These are phyloP conservation scores for Fallopia convolvulus DNA, from an alignment of 148 eudicot genomes.

Conservation along the genomic window DNA sequence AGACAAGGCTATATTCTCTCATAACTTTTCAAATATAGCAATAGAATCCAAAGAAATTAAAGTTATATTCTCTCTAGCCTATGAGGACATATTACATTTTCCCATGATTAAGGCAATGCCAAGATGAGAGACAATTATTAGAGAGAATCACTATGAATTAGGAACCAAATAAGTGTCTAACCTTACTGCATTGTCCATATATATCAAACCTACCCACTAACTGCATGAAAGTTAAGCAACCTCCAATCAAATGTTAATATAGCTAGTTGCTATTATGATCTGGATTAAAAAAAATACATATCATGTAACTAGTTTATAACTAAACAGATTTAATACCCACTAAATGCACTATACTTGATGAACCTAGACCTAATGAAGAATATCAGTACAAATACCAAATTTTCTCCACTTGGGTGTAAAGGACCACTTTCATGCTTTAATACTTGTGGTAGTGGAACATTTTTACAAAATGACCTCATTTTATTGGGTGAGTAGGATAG, in stretches of 20 bases:
- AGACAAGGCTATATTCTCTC: background rate
- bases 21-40: no score
- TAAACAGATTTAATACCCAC: background rate
- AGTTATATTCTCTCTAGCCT: no score
- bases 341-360: background rate
- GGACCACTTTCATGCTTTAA: background rate
- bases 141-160: background rate
- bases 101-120: background rate
- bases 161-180: background rate
- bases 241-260: background rate
- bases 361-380: background rate
- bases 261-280: background rate
- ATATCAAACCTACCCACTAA: background rate
- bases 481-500: background rate
- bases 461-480: background rate
- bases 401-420: background rate
- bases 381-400: background rate
- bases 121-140: background rate
- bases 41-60: no score
- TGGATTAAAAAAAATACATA: background rate
- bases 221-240: conserved; percentile 1
- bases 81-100: no score
- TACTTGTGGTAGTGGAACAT: conserved; percentile 4
- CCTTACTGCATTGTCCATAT: background rate
- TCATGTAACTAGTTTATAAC: background rate